A percentile compares a stretch with the other conserved stretches of the same genome.
Conservation (phyloP, 306 rosid species). For the Betula pendula region DNA sequence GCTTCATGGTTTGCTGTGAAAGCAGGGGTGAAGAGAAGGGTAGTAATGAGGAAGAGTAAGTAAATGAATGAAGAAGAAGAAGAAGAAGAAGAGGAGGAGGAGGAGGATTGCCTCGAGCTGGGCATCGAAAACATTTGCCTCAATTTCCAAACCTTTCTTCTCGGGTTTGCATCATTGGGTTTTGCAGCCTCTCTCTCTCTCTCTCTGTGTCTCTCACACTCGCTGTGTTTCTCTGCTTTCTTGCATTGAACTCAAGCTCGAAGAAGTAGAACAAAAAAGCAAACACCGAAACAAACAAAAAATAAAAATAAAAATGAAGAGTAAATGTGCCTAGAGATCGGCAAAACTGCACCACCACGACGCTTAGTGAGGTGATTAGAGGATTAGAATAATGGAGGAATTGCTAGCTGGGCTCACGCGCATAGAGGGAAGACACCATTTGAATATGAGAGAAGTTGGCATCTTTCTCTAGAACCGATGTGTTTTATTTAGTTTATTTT, state of each 20-base stretch:
- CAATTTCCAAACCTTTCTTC: slow-evolving; percentile 61
- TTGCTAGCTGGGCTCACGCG: slow-evolving; percentile 29
- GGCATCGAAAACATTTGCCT: slow-evolving; percentile 55
- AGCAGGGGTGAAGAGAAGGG: slow-evolving; percentile 35
- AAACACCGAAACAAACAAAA: background rate
- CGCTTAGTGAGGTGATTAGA: too few relatives aligned
- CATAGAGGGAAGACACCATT: slow-evolving; percentile 6
- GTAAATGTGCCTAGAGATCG: slow-evolving; percentile 49
- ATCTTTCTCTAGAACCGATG: background rate
- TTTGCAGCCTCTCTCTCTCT: slow-evolving; percentile 30
- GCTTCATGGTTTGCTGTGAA: slow-evolving; percentile 69
- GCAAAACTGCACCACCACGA: slow-evolving; percentile 38
- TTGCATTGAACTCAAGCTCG: slow-evolving; percentile 48
- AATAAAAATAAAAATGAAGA: background rate
- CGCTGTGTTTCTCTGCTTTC: slow-evolving; percentile 31
- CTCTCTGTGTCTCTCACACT: slow-evolving; percentile 18
- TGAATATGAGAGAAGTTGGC: background rate
- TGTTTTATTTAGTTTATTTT: slow-evolving; percentile 16
- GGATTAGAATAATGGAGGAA: slow-evolving; percentile 21
- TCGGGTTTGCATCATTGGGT: slow-evolving; percentile 52
- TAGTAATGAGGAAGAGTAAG: slow-evolving; percentile 14
- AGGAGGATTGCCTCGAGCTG: slow-evolving; percentile 45
- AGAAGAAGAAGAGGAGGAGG: slow-evolving; percentile 10
- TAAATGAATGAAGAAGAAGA: slow-evolving; percentile 22
- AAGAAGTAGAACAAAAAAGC: slow-evolving; percentile 11